Conservation (phyloP, 139 green algal genomes). For the Dunaliella primolecta region DNA sequence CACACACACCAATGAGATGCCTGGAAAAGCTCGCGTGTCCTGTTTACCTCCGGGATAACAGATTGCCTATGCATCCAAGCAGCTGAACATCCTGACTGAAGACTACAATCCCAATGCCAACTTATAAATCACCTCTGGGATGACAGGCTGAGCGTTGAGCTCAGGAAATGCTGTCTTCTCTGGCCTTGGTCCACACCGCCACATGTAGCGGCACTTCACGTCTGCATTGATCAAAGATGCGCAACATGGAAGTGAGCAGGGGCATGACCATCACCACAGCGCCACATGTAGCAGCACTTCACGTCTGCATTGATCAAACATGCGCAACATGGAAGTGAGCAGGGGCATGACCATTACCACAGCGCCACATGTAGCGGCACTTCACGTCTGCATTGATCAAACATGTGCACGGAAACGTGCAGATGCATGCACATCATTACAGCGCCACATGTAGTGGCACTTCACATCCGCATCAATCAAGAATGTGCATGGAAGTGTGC, state of each 20-base stretch:
- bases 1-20: no score
- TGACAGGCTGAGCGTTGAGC: conserved; percentile 80
- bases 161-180: conserved; percentile 60
- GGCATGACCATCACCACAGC: no score
- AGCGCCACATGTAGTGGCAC: conserved; percentile 88
- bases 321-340: not conserved
- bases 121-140: conserved; percentile 57
- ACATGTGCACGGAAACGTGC: not conserved
- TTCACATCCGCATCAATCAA: conserved; percentile 75
- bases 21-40: no score
- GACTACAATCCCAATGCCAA: no score
- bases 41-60: no score
- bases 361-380: conserved; percentile 88
- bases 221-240: conserved; percentile 27
- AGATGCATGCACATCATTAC: no score
- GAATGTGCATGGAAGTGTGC: no score
- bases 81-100: no score
- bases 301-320: conserved; percentile 31
- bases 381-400: conserved; percentile 63
- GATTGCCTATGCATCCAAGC: no score
- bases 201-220: conserved; percentile 91
- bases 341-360: no score
- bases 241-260: no score
- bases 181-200: conserved; percentile 69
- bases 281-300: conserved; percentile 93